Evolutionary conservation across 441 rosid genomes (phyloP), one percentile per base, ranked within the genome.

Genomic region (Aleurites moluccanus): DNA sequence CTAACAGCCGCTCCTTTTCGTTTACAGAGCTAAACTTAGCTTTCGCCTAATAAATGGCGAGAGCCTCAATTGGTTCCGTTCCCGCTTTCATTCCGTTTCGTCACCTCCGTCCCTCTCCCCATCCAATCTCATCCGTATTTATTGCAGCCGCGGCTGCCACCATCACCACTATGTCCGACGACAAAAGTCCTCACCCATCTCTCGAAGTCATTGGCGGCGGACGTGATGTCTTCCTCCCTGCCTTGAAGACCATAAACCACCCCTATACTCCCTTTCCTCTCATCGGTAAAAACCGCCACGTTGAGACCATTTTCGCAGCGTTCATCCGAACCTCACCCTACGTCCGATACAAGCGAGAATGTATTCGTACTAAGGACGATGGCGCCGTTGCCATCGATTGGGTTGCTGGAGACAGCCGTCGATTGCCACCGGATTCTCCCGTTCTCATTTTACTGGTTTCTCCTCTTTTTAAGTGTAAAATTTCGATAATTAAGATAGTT

Each of bases 241-340:
- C 87, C 15, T 79, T 92, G 44, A 81, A 80, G 61, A 53, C 89
- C 14, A 84, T 87, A 55, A 42, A 75, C 40, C 86, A 65, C 33
- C 85, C 96, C 0, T 94, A 88, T 83, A 10, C 66, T 14, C 80
- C 93, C 8, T 90, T 79, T 79, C 97, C 96, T 9, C 47, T 86
- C 20, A 25, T 87, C 78, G 92, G 84, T 28, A 83, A 87, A 47
- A 89, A 85, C 86, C 83, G 91, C 79, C 98, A 94, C 84, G 80
- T 87, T 60, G 98, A 94, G 86, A 94, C 97, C 71, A 90, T 89
- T 74, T 90, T 89, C 81, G 93, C 96, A 11, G 80, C 98, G n/a
- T 87, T 88, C 76, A 88, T 73, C 61, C 90, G 96, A 69, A 69
- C 85, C 35, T 77, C 80, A 40, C 92, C 98, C 9, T 75, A 73